Evolutionary conservation across 1,139 yeast species (phyloP), one percentile per base, ranked within the genome.

Genomic region (Candida labiduridarum): DNA sequence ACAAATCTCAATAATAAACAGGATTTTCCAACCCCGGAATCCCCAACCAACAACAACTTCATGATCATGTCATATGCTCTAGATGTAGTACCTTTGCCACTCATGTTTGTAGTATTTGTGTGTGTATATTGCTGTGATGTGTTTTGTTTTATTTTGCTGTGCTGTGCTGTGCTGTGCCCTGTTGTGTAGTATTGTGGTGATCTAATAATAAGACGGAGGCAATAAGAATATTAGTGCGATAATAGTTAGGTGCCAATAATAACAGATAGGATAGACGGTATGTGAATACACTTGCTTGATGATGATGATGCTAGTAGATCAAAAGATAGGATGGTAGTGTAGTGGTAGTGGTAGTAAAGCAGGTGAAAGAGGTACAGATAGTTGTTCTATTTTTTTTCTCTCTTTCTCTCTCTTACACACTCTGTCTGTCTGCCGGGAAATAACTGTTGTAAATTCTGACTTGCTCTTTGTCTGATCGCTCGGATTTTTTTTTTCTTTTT

Each of bases 21-120:
- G 45, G 98, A 92, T 69, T 94, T 94, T 47, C 99, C 99, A 52
- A 94, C 99, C 52, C 95, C 97, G 41, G 97, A 90, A 73, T 94
- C 98, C 52, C 99, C 99, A 56, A 94, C 96, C 60, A 94, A 82
- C 61, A 94, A 80, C 59, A 94, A 83, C 76, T 94, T 94, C 86
- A 94, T 87, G 64, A 95, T 89, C 78, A 92, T 86, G 69, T 94
- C 98, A 69, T 91, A 94, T 56, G 94, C 86, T 74, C 95, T 83
- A 19, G 89, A 81, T 44, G 85, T 83, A 57, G 84, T 78, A 74
- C 84, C 80, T 50, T 80, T 52, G 27, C 51, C 51, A 30, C 55
- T 52, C 52, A 49, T 52, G 47, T 19, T 36, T 42, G 36, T 18
- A 29, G 31, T 30, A 29, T 34, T 30, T 41, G 44, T 22, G 3